Percentiles rank a stretch among this genome's conserved stretches.
Conservation (phyloP, 352 stramenopile species). For the Phytophthora cryptogea region DNA sequence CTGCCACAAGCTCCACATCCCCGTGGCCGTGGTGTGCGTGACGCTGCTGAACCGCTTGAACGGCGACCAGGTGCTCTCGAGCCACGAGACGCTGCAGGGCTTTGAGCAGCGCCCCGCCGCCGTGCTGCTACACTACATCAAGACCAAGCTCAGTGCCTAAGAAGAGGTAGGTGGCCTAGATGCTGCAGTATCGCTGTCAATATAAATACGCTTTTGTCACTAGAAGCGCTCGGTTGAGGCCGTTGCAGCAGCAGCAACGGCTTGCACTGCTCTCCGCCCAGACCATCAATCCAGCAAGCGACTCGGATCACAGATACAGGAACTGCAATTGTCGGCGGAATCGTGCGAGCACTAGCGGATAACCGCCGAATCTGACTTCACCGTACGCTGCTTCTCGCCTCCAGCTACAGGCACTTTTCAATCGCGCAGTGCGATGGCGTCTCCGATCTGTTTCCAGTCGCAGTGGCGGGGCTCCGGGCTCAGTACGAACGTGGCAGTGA, state of each 20-base stretch:
- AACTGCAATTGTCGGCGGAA: slow-evolving; percentile 15
- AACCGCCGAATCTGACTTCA: slow-evolving; percentile 16
- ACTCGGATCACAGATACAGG: neutral
- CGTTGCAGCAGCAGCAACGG: slow-evolving; percentile 8
- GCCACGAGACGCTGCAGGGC: slow-evolving; percentile 59
- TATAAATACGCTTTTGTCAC: slow-evolving; percentile 16
- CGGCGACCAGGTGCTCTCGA: slow-evolving; percentile 74
- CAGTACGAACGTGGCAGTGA: slow-evolving; percentile 34
- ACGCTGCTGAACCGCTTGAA: slow-evolving; percentile 79
- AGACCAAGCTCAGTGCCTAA: slow-evolving; percentile 45
- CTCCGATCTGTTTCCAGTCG: slow-evolving; percentile 28
- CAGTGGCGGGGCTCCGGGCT: slow-evolving; percentile 9
- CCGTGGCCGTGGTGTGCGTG: slow-evolving; percentile 74
- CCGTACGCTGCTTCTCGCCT: neutral
- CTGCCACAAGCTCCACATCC: slow-evolving; percentile 79
- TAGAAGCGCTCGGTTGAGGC: neutral
- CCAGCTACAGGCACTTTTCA: slow-evolving; percentile 15
- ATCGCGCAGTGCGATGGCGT: slow-evolving; percentile 6
- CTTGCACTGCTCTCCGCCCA: neutral
- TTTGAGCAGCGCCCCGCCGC: slow-evolving; percentile 64
- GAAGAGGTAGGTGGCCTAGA: slow-evolving; percentile 9
- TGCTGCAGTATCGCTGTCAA: slow-evolving; percentile 9
- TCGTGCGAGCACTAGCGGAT: slow-evolving; percentile 9
- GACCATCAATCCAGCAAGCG: slow-evolving; percentile 5
- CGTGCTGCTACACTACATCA: slow-evolving; percentile 79